Conservation (phyloP, 495 filamentous ascomycete species). For the Cetradonia linearis region DNA sequence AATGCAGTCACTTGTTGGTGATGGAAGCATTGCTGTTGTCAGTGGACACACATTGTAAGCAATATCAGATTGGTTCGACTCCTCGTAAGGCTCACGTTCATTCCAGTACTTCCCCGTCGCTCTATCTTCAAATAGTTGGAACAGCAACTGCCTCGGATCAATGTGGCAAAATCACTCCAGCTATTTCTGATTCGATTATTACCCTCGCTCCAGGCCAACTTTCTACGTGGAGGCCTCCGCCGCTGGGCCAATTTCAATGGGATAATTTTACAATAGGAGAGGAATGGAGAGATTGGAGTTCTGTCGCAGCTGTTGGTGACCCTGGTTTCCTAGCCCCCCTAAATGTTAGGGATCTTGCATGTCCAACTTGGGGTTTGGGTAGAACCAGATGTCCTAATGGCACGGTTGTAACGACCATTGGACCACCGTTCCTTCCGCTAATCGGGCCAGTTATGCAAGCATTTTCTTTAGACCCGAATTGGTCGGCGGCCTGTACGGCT, state of each 20-base stretch:
- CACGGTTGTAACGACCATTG: neutral
- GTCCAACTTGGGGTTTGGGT: slow-evolving; percentile 4
- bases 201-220: slow-evolving; percentile 6
- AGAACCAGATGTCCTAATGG: neutral
- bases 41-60: slow-evolving; percentile 16
- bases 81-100: neutral
- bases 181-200: slow-evolving; percentile 5
- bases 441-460: slow-evolving; percentile 4
- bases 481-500: neutral
- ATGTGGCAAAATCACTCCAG: slow-evolving; percentile 9
- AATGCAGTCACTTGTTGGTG: neutral
- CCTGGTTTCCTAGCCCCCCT: neutral
- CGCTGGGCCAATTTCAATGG: neutral
- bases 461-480: slow-evolving; percentile 7
- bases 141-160: neutral
- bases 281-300: neutral
- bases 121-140: slow-evolving; percentile 16
- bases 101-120: slow-evolving; percentile 16
- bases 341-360: neutral
- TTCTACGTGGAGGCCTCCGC: slow-evolving; percentile 1
- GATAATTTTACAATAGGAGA: slow-evolving; percentile 1
- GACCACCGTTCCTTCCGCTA: slow-evolving; percentile 14
- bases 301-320: neutral
- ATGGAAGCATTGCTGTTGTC: slow-evolving; percentile 10
- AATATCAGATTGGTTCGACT: neutral